Base-by-base conservation (phyloP, 129 eudicot genomes). In the Cynara cardunculus region DNA sequence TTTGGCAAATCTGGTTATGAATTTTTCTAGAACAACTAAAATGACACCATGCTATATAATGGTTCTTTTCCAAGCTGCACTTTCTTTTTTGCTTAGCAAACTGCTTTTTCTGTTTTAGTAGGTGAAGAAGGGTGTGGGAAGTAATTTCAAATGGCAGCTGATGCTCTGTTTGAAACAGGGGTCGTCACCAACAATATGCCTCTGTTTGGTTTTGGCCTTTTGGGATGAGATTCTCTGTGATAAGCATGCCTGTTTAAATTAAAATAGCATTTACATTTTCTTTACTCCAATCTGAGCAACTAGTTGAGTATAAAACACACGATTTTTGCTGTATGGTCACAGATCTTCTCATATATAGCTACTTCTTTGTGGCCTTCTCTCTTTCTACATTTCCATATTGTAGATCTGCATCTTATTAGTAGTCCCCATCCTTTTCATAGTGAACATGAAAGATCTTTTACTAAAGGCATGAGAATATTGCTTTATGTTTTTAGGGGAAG, bases 401-500 rank as follows among this genome's bases (percentile, higher is more conserved):
- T 1, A n/a, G 67, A 59, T 59, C 25, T 59, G 2, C 19, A 59
- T 59, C 25, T 16, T 59, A 31, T 68, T 69, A 7, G 35, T n/a
- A 69, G 22, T 30, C 19, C 21, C 26, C 34, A 69, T 41, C 65
- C 21, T 73, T 73, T 73, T 66, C 11, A 39, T 73, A 41, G 22
- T 44, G 21, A 73, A 73, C 65, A n/a, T 35, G 76, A 37, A 2
- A n/a, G 49, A 10, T 72, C 30, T 14, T 34, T 39, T 44, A 24
- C 59, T 25, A 16, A 37, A 18, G 59, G 8, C 19, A 19, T 82
- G 71, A 16, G 18, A 14, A 67, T 39, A 26, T 59, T 72, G 46
- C 35, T 16, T 39, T 21, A 13, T 66, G 14, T 84, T 69, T 53
- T 22, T 84, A 96, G 99, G 89, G 82, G 85, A 96, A 88, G 87